phyloP scores from a whole-genome alignment of 371 early-diverging fungal genomes.

The Saksenaea vasiformis region DNA sequence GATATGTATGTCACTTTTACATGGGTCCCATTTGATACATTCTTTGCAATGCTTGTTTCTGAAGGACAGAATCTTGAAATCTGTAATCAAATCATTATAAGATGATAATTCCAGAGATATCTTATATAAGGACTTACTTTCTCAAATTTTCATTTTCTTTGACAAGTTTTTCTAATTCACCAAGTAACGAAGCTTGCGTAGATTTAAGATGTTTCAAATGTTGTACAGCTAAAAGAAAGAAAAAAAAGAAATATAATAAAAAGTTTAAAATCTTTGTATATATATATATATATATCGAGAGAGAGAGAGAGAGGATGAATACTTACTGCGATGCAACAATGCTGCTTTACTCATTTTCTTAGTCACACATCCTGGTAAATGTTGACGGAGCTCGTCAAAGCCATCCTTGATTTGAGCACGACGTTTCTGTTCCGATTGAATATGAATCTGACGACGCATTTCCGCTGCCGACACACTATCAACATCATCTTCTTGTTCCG shows the following conservation, averaged over 20 bases:
- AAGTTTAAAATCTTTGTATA: too few species aligned
- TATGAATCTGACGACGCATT: conserved; percentile 59
- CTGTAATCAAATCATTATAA: conserved; percentile 4
- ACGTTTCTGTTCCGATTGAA: conserved; percentile 64
- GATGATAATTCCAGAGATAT: too few species aligned
- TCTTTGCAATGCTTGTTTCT: conserved; percentile 55
- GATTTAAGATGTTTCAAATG: conserved; percentile 51
- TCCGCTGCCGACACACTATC: conserved; percentile 47
- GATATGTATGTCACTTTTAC: conserved; percentile 14
- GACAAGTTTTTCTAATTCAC: conserved; percentile 47
- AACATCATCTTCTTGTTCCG: conserved; percentile 26
- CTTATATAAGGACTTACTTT: conserved; percentile 30
- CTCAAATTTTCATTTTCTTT: conserved; percentile 53
- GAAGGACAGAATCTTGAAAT: conserved; percentile 51
- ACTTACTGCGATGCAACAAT: conserved; percentile 54
- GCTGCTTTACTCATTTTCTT: conserved; percentile 64
- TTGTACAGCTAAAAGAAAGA: conserved; percentile 38
- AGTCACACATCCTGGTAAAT: conserved; percentile 54
- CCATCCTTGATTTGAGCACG: conserved; percentile 65
- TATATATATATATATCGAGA: too few species aligned
- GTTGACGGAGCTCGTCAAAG: conserved; percentile 56
- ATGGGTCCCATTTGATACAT: conserved; percentile 53
- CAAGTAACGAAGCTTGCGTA: conserved; percentile 43
- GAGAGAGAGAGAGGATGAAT: too few species aligned
- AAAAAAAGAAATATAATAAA: not conserved